Conservation (phyloP, 2,329 filamentous ascomycete species). For the Pestalotiopsis sp. region DNA sequence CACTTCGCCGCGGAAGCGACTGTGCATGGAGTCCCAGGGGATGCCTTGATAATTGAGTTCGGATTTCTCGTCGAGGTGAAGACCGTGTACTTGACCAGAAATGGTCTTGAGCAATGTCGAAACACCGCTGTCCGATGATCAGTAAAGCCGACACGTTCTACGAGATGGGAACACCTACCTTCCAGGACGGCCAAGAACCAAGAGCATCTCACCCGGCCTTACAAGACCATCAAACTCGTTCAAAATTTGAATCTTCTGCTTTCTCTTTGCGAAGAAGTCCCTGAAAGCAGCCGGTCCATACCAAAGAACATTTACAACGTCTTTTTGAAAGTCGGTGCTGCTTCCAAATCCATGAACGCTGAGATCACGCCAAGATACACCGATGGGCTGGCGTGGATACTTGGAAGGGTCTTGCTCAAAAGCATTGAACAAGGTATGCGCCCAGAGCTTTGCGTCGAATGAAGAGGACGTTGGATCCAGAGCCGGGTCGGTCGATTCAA, state of each 20-base stretch:
- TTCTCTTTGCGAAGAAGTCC: constrained; percentile 22
- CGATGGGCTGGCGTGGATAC: constrained; percentile 38
- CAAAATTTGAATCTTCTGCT: constrained; percentile 50
- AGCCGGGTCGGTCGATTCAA: not conserved
- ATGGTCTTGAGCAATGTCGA: constrained; percentile 61
- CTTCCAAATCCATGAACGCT: constrained; percentile 39
- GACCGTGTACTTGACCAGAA: constrained; percentile 52
- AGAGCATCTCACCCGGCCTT: constrained; percentile 51
- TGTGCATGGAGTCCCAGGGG: constrained; percentile 35
- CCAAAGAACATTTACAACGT: constrained; percentile 30
- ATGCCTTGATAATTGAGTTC: constrained; percentile 52
- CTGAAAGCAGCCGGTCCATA: constrained; percentile 20
- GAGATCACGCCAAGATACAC: constrained; percentile 39
- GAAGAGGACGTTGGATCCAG: constrained; percentile 45
- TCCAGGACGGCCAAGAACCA: constrained; percentile 49
- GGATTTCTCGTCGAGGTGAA: constrained; percentile 45
- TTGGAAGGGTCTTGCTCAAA: constrained; percentile 35
- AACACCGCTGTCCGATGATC: constrained; percentile 40
- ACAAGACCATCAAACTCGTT: constrained; percentile 54
- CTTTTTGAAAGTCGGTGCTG: constrained; percentile 36
- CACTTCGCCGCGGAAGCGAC: constrained; percentile 53
- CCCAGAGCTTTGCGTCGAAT: constrained; percentile 48
- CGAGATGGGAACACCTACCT: constrained; percentile 12
- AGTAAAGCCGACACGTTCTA: not conserved
- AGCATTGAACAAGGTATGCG: constrained; percentile 44